These are phyloP conservation scores for Saturnispora ahearnii DNA, from an alignment of 805 yeast genomes.

Conservation along the genomic window DNA sequence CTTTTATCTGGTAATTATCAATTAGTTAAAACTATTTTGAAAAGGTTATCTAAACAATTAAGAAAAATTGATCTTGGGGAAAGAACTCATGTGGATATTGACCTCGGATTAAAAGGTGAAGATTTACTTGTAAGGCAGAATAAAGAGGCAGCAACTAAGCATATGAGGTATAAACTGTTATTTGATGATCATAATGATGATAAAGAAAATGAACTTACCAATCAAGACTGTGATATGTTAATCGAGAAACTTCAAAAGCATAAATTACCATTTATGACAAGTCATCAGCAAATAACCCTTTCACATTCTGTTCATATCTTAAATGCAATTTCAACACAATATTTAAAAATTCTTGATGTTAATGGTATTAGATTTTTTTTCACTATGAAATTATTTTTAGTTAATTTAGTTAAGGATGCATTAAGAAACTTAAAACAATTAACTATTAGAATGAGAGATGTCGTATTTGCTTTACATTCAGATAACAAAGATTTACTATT, in stretches of 20 bases:
- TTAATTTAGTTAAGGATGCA: slow-evolving; percentile 27
- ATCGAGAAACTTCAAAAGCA: slow-evolving; percentile 52
- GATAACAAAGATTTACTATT: slow-evolving; percentile 63
- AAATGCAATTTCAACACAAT: slow-evolving; percentile 40
- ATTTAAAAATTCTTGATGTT: slow-evolving; percentile 39
- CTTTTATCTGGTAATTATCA: slow-evolving; percentile 52
- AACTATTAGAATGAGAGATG: slow-evolving; percentile 65
- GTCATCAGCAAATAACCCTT: slow-evolving; percentile 86
- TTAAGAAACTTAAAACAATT: slow-evolving; percentile 10
- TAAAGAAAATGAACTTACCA: slow-evolving; percentile 17
- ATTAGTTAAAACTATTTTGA: slow-evolving; percentile 48
- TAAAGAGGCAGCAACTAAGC: neutral
- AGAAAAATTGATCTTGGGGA: slow-evolving; percentile 42
- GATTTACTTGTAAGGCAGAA: slow-evolving; percentile 2
- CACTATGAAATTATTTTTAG: slow-evolving; percentile 59
- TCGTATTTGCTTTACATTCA: slow-evolving; percentile 81
- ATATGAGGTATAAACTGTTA: neutral
- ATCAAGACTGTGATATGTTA: slow-evolving; percentile 34
- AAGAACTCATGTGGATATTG: slow-evolving; percentile 16
- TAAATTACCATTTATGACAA: slow-evolving; percentile 70
- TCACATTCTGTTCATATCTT: slow-evolving; percentile 60
- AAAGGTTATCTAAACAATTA: slow-evolving; percentile 42
- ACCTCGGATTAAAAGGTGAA: slow-evolving; percentile 15
- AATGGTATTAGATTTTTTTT: slow-evolving; percentile 66
- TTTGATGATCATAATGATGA: slow-evolving; percentile 1